Percentiles rank a stretch among this genome's conserved stretches.
phyloP scores from a whole-genome alignment of 2,329 filamentous ascomycete species.

The Ceratocystis ficicola region DNA sequence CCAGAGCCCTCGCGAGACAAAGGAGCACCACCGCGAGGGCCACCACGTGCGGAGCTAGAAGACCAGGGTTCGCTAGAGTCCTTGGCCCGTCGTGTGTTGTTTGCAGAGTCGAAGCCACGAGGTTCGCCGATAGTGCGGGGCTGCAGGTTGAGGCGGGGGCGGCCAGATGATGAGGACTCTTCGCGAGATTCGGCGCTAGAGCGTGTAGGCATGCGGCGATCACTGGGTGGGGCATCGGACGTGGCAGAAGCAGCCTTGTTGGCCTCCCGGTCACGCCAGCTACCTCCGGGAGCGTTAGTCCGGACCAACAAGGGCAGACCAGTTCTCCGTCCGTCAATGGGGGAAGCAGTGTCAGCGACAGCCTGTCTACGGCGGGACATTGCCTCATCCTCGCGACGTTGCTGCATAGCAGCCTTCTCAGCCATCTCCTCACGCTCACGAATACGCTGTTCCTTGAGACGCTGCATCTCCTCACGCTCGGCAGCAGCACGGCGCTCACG shows the following conservation, averaged over 20 bases:
- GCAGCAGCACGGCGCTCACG: constrained; percentile 68
- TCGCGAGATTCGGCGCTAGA: background rate
- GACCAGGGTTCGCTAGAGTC: constrained; percentile 66
- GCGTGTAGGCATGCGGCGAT: constrained; percentile 23
- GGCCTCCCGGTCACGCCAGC: constrained; percentile 35
- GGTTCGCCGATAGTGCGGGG: constrained; percentile 39
- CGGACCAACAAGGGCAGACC: background rate
- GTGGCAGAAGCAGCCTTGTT: constrained; percentile 28
- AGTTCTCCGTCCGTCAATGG: constrained; percentile 24
- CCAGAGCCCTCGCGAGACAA: constrained; percentile 54
- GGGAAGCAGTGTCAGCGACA: background rate
- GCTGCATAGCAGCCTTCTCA: constrained; percentile 57
- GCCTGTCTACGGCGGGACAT: constrained; percentile 55
- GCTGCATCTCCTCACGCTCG: constrained; percentile 57
- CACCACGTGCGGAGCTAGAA: constrained; percentile 78
- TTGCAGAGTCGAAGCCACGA: constrained; percentile 36
- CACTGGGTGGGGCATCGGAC: constrained; percentile 24
- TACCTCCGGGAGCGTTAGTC: constrained; percentile 29
- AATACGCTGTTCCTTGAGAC: constrained; percentile 52
- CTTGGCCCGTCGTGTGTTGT: constrained; percentile 62
- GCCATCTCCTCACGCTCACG: constrained; percentile 55
- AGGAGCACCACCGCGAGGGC: constrained; percentile 83
- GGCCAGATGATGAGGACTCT: constrained; percentile 28
- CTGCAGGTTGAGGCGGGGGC: constrained; percentile 50
- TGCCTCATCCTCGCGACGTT: constrained; percentile 77